Conservation (phyloP, 768 basidiomycete genomes). For the Collybia nuda region DNA sequence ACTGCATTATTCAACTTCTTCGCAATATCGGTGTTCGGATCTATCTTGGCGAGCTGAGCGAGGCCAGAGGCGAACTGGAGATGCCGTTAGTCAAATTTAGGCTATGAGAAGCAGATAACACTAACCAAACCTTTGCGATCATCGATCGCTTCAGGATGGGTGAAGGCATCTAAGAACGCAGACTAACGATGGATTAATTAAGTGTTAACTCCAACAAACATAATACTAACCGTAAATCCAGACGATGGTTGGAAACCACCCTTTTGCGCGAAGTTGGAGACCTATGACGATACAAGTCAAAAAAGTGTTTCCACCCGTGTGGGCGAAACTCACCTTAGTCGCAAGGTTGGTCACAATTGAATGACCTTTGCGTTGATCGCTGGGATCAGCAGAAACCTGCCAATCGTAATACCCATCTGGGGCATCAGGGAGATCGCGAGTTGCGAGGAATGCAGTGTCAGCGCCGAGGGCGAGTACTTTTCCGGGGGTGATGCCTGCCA, state of each 20-base stretch:
- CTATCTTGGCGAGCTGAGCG: conserved; percentile 20
- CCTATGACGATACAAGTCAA: conserved; percentile 6
- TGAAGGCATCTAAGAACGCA: conserved; percentile 26
- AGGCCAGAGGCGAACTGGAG: conserved; percentile 24
- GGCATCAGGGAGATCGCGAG: conserved; percentile 35
- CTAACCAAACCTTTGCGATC: conserved; percentile 37
- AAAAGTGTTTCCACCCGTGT: not conserved
- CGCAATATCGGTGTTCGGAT: conserved; percentile 13
- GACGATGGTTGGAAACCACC: conserved; percentile 21
- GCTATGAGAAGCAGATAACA: not conserved
- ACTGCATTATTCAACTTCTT: conserved; percentile 19
- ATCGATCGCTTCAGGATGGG: conserved; percentile 36
- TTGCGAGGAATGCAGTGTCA: conserved; percentile 33
- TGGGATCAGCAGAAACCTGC: conserved; percentile 29
- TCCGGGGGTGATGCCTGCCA: conserved; percentile 18
- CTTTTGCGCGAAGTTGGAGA: conserved; percentile 17
- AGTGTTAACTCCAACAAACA: not conserved
- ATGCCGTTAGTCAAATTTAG: not conserved
- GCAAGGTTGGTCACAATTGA: conserved; percentile 32
- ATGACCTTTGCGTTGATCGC: conserved; percentile 26
- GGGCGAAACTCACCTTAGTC: conserved; percentile 15
- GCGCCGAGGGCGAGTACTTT: conserved; percentile 25
- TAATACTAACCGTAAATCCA: conserved; percentile 18
- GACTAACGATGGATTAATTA: conserved; percentile 13
- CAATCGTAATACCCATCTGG: conserved; percentile 47